Base-by-base conservation (phyloP, 164 flowering plant species). In the Stephania cephalantha region DNA sequence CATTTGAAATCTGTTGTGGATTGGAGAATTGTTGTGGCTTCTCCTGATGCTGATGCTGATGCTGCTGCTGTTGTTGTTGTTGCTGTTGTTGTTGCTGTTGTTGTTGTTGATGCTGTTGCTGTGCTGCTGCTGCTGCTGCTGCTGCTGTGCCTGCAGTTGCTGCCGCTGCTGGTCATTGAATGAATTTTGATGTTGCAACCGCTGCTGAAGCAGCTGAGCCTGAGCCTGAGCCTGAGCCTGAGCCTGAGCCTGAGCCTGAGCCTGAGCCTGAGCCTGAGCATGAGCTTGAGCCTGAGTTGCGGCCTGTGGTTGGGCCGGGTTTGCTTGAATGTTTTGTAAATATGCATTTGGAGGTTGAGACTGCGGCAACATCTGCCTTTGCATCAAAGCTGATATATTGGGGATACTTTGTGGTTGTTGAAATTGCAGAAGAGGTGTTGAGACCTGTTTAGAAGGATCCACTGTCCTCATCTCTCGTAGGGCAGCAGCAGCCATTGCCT, bases 401-500 rank as follows among this genome's bases (percentile, higher is more conserved):
- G 88, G 78, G 9, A 84, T 77, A 68, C 53, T 83, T 72, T 86
- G 91, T 29, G 87, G 75, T 75, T 87, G 94, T 78, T 89, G 98
- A 79, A 88, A 88, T 74, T 90, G 98, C 72, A 89, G 70, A 72
- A 85, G 72, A 67, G 94, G 80, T 53, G 95, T 70, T 68, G 85
- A 68, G 29, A 81, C 71, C 69, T 81, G 88, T 75, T 89, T 92
- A 30, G 90, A 75, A 74, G 90, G 79, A 82, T 90, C 97, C 2
- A 81, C 79, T 30, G 74, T 81, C 74, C 97, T 87, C 89, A 90
- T 88, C 64, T 92, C 96, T 75, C 91, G 95, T 73, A 94, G 85
- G 15, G 94, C 93, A 53, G 98, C 90, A 67, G 93, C 89, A 77
- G 95, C 92, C 93, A 92, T 89, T 64, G 91, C 89, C 81, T 94